Conservation (phyloP, 441 rosid genomes). For the Melastoma candidum region DNA sequence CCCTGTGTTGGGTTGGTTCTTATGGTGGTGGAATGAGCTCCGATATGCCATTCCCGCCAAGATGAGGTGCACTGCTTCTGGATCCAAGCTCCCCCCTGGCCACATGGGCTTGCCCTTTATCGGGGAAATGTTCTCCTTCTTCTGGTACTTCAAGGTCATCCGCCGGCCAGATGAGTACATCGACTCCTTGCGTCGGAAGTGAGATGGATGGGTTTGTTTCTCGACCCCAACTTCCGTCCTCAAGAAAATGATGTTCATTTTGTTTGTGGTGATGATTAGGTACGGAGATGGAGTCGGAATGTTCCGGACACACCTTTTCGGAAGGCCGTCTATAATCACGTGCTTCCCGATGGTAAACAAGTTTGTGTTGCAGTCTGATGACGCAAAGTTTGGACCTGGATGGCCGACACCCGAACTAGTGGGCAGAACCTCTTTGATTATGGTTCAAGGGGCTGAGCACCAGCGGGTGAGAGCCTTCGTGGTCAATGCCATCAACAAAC, state of each 20-base stretch:
- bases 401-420: constrained; percentile 25
- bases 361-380: constrained; percentile 12
- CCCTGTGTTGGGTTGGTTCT: constrained; percentile 19
- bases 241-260: no score
- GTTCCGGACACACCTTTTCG: constrained; percentile 24
- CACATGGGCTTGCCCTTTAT: constrained; percentile 32
- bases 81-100: constrained; percentile 30
- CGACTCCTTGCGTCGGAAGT: constrained; percentile 26
- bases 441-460: constrained; percentile 23
- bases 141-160: constrained; percentile 26
- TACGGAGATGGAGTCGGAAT: constrained; percentile 30
- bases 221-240: no score
- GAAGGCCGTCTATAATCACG: constrained; percentile 28
- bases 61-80: constrained; percentile 2
- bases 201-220: neutral
- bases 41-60: constrained; percentile 21
- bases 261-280: constrained; percentile 6
- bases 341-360: constrained; percentile 13
- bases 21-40: constrained; percentile 46
- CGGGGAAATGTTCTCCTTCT: constrained; percentile 27
- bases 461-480: constrained; percentile 23
- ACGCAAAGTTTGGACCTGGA: constrained; percentile 2
- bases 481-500: constrained; percentile 20
- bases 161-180: constrained; percentile 31
- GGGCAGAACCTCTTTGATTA: constrained; percentile 17